Base-by-base conservation (phyloP, 2,329 filamentous ascomycete species). In the Botrytis galanthina region DNA sequence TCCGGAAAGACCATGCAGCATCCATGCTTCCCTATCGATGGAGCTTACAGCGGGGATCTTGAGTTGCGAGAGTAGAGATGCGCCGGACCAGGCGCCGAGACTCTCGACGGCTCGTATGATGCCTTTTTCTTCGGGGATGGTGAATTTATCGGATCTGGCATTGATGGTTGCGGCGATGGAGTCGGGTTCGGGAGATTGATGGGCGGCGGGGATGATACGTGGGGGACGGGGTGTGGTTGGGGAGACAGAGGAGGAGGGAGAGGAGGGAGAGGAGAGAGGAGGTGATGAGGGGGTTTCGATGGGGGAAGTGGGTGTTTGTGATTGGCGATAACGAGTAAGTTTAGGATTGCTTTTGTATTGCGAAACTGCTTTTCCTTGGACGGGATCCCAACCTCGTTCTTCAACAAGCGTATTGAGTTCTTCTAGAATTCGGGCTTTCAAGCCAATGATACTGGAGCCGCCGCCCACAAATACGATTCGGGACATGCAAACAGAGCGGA, bases 391-490 rank as follows among this genome's bases (percentile, higher is more conserved):
- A 10, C 93, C 93, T 75, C 90, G 85, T 62, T 86, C 84, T 26
- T 90, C 85, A 8, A 96, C 86, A 0, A 97, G 84, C 1, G 84
- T 82, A 6, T 87, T 86, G 1, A 98, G 83, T 78, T 98, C 95
- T 73, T 92, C 88, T 46, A 97, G 83, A 54, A 97, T 87, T 39
- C 95, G 89, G 37, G 87, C 86, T 76, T 93, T 94, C 39, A 99
- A 84, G 1, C 96, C 96, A 0, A 95, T 87, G 14, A 98, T 90
- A 39, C 88, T 88, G 9, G 94, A 90, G 66, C 92, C 92, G 3
- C 94, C 94, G 46, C 96, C 96, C 0, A 91, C 92, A 79, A 99
- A 92, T 26, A 97, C 85, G 63, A 98, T 92, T 57, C 95, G 92
- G 1, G 94, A 91, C 90, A 98, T 96, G 82, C 95, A 98, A 7